These are phyloP conservation scores for Colletotrichum sp. DNA, from an alignment of 2,329 filamentous ascomycete species.

Conservation along the genomic window DNA sequence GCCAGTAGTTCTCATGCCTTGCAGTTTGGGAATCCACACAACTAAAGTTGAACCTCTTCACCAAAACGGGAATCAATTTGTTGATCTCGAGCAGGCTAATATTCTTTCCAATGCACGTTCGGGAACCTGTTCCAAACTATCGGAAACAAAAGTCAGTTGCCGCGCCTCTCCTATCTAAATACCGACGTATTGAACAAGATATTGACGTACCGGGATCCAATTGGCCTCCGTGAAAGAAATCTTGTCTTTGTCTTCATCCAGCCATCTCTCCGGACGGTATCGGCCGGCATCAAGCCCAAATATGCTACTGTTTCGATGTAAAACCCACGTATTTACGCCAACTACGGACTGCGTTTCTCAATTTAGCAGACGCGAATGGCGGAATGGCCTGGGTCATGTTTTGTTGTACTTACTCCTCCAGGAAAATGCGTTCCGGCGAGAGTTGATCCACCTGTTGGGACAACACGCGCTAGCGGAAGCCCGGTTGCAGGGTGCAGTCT, in stretches of 20 bases:
- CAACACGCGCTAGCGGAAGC: neutral
- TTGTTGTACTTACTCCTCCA: neutral
- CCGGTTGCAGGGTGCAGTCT: neutral
- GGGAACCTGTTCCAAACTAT: neutral
- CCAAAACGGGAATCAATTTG: neutral
- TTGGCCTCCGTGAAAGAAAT: neutral
- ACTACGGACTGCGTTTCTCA: neutral
- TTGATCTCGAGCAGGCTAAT: neutral
- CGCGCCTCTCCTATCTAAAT: neutral
- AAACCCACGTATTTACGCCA: neutral
- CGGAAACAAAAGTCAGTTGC: neutral
- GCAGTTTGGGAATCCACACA: neutral
- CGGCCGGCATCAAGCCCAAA: neutral
- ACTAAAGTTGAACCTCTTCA: neutral
- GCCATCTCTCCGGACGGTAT: neutral
- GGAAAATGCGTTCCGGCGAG: neutral
- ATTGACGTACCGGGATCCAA: neutral
- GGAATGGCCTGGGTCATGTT: neutral
- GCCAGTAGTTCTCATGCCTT: neutral
- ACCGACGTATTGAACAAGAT: neutral
- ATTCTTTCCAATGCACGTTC: neutral
- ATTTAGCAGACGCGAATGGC: neutral
- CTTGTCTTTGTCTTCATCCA: neutral
- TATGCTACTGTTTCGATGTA: neutral
- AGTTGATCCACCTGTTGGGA: neutral